Percentiles rank a stretch among this genome's conserved stretches.
These are phyloP conservation scores for Saturnispora saitoi DNA, from an alignment of 805 yeast genomes.

Conservation along the genomic window DNA sequence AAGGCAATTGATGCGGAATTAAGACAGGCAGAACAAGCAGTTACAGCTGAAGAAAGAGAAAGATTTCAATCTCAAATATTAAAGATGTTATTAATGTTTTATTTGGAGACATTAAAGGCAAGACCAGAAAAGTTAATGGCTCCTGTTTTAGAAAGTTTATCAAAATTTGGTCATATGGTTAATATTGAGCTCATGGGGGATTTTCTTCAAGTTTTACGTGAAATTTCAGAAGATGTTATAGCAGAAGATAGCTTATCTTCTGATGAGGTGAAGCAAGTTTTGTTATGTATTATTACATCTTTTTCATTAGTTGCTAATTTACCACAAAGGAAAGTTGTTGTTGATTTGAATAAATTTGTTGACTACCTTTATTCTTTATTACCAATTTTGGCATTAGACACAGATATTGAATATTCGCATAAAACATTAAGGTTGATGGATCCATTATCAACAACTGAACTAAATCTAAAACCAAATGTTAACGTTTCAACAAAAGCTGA, in stretches of 20 bases:
- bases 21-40: conserved; percentile 77
- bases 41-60: conserved; percentile 83
- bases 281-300: conserved; percentile 82
- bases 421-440: conserved; percentile 74
- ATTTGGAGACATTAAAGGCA: conserved; percentile 66
- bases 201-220: conserved; percentile 80
- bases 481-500: conserved; percentile 88
- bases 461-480: conserved; percentile 52
- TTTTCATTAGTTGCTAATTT: conserved; percentile 78
- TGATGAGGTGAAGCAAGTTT: conserved; percentile 56
- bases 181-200: conserved; percentile 91
- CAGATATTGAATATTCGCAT: conserved; percentile 80
- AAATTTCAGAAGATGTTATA: conserved; percentile 49
- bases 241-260: conserved; percentile 36
- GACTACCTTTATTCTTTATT: conserved; percentile 64
- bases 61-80: conserved; percentile 76
- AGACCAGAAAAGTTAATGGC: conserved; percentile 65
- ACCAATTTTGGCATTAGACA: conserved; percentile 61
- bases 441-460: conserved; percentile 42
- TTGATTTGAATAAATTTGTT: conserved; percentile 77
- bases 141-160: conserved; percentile 82
- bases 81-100: conserved; percentile 60
- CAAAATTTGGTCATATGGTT: conserved; percentile 85
- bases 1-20: conserved; percentile 84
- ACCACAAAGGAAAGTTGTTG: conserved; percentile 57